These are phyloP conservation scores for Moesziomyces parantarcticus DNA, from an alignment of 1,284 basidiomycete genomes.

Conservation along the genomic window DNA sequence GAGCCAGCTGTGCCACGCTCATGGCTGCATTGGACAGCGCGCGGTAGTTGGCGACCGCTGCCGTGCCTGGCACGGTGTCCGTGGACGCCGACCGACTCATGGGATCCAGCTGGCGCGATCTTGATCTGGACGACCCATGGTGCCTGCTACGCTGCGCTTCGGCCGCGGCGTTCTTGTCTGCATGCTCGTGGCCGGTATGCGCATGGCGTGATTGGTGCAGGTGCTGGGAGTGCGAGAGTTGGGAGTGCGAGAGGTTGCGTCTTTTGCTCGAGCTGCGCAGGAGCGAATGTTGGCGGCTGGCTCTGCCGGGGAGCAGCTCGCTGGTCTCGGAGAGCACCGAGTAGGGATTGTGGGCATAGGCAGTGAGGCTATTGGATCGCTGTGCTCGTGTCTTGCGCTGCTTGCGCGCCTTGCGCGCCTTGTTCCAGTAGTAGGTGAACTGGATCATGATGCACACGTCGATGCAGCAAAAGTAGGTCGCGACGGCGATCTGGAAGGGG, in stretches of 20 bases:
- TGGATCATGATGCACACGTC: slow-evolving; percentile 56
- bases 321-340: slow-evolving; percentile 37
- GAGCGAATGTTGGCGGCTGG: slow-evolving; percentile 18
- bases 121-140: slow-evolving; percentile 13
- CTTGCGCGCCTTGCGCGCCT: slow-evolving; percentile 18
- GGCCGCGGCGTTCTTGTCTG: slow-evolving; percentile 4
- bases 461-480: slow-evolving; percentile 61
- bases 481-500: slow-evolving; percentile 62
- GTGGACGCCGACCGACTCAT: slow-evolving; percentile 15
- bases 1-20: slow-evolving; percentile 52
- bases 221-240: slow-evolving; percentile 24
- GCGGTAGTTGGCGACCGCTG: slow-evolving; percentile 35
- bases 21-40: slow-evolving; percentile 47
- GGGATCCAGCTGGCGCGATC: slow-evolving; percentile 23
- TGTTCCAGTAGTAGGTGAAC: slow-evolving; percentile 50
- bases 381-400: slow-evolving; percentile 9
- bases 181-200: slow-evolving; percentile 4
- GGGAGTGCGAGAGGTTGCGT: slow-evolving; percentile 21
- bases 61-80: slow-evolving; percentile 9
- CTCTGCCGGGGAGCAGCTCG: slow-evolving; percentile 25
- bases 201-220: slow-evolving; percentile 5
- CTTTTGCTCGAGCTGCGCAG: slow-evolving; percentile 22
- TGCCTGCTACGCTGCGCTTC: background rate
- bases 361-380: slow-evolving; percentile 17
- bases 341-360: slow-evolving; percentile 29